Base-by-base conservation (phyloP, 805 yeast genomes). In the Saccharomycopsis sp. region DNA sequence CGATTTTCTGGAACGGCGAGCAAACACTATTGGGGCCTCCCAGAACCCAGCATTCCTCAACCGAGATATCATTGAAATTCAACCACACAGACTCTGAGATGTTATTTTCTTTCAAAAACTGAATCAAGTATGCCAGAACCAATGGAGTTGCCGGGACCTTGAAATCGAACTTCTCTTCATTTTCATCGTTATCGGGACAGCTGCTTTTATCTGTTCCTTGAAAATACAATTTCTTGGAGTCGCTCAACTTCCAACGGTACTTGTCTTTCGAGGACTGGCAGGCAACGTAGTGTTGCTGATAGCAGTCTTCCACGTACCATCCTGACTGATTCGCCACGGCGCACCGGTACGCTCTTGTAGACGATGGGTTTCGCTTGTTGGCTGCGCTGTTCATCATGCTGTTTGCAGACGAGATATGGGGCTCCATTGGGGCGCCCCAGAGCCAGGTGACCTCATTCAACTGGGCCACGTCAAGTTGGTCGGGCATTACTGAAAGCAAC, bases 1-100 rank as follows among this genome's bases (percentile, higher is more conserved):
- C 66, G 1, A 69, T 68, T 34, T 63, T 64, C 42, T 71, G 73
- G 55, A 87, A 87, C 0, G 96, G 96, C n/a, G n/a, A n/a, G 55
- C 97, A 88, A 23, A 62, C 54, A 0, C 89, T 79, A 46, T 73
- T 67, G 0, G 85, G 74, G 0, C 95, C 95, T 1, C 95, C 95
- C 9, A 72, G 58, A 4, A 87, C 87, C 88, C 92, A 89, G 54
- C 97, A 88, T 41, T 75, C 71, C 2, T 69, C 60, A 16, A 77
- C 75, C 1, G 84, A 71, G 17, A 89, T 67, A 13, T 88, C 84
- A 55, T 89, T 88, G 48, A 86, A 51, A 59, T 85, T 86, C 3
- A 86, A 72, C 96, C 96, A 88, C 0, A 75, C 62, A 0, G 73
- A 71, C 10, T 50, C 58, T 12, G 46, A 50, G 2, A 52, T 46